A percentile compares a stretch with the other conserved stretches of the same genome.
phyloP scores from a whole-genome alignment of 768 basidiomycete species.

The Pleurotus salmoneostramineus region DNA sequence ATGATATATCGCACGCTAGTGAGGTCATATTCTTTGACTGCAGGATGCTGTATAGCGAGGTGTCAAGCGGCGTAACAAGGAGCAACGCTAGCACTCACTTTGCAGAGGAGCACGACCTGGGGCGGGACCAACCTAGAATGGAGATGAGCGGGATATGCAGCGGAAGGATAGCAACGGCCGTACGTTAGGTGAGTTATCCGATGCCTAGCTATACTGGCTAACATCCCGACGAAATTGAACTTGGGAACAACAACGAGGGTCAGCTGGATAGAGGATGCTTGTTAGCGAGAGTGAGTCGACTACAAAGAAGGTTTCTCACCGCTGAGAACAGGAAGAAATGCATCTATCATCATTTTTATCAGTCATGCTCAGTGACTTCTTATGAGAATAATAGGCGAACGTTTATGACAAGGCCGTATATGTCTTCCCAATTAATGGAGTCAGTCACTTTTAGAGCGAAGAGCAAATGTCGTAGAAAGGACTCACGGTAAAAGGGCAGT shows the following conservation, averaged over 20 bases:
- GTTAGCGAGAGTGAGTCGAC: not conserved
- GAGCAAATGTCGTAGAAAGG: not conserved
- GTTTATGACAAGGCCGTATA: constrained; percentile 63
- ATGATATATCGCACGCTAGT: constrained; percentile 42
- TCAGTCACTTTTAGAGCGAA: not conserved
- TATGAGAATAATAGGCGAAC: constrained; percentile 17
- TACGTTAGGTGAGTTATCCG: constrained; percentile 52
- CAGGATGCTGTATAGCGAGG: constrained; percentile 37
- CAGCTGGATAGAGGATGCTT: constrained; percentile 25
- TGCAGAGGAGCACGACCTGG: constrained; percentile 53
- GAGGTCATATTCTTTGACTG: constrained; percentile 46
- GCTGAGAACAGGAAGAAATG: constrained; percentile 50
- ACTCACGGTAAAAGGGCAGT: constrained; percentile 59
- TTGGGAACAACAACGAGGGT: constrained; percentile 57
- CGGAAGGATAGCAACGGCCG: constrained; percentile 6
- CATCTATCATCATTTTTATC: constrained; percentile 28
- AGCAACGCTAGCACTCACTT: constrained; percentile 24
- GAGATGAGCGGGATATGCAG: not conserved
- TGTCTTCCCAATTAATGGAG: constrained; percentile 34
- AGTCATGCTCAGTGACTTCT: too few species aligned
- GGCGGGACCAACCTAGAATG: constrained; percentile 51
- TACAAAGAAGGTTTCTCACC: not conserved
- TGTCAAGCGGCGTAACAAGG: too few species aligned
- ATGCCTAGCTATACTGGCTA: constrained; percentile 56
- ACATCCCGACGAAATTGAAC: constrained; percentile 59